Evolutionary conservation across 305 asterid species (phyloP).

Genomic region (Fraxinus albicans): DNA sequence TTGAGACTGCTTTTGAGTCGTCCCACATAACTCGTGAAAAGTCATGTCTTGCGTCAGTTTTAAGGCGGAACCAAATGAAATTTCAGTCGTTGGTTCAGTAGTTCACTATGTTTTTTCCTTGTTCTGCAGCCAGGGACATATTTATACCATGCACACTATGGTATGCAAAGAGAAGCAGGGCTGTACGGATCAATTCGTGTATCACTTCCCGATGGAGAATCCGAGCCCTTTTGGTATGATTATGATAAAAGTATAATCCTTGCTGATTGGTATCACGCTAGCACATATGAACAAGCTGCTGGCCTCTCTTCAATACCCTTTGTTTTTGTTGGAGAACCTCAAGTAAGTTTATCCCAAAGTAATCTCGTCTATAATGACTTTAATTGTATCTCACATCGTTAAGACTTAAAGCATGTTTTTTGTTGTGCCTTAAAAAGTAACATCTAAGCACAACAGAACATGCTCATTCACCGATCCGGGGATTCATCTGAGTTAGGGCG

Average conservation of each 20-base stretch:
- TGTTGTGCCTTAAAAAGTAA: background rate
- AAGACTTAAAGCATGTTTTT: background rate
- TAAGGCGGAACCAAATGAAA: background rate
- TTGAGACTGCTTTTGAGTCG: background rate
- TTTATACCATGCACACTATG: conserved; percentile 82
- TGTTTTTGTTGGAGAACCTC: conserved; percentile 81
- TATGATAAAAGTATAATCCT: conserved; percentile 62
- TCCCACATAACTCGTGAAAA: background rate
- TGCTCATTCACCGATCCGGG: background rate
- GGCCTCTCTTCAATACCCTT: conserved; percentile 70
- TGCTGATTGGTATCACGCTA: conserved; percentile 72
- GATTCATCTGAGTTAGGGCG: background rate
- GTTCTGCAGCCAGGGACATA: conserved; percentile 70
- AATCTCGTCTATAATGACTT: background rate
- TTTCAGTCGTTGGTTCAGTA: background rate
- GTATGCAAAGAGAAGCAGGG: conserved; percentile 82
- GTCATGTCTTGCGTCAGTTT: background rate
- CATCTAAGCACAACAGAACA: background rate
- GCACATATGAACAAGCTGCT: conserved; percentile 53
- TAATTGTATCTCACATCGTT: background rate
- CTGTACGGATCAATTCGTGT: conserved; percentile 66
- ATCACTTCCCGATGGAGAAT: conserved; percentile 44
- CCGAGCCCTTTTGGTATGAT: conserved; percentile 66
- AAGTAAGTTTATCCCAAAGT: conserved; percentile 33
- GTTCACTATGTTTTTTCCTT: conserved; percentile 8